These are phyloP conservation scores for Aegilops speltoides DNA, from an alignment of 176 grass and related monocot species.

Conservation along the genomic window DNA sequence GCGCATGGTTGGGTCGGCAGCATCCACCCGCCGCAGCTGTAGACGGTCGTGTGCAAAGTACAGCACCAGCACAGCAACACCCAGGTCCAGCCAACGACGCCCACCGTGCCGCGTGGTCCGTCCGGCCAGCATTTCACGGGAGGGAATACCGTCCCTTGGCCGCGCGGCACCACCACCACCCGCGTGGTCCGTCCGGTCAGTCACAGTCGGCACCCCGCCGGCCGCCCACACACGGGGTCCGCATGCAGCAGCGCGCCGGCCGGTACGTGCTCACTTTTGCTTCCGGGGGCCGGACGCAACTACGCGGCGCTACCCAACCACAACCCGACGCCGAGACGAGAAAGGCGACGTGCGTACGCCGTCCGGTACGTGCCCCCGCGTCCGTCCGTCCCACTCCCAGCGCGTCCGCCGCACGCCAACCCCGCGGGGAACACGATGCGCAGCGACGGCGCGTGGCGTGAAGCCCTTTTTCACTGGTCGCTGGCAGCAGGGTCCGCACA, in stretches of 20 bases:
- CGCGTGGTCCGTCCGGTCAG: too few relatives aligned
- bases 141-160: not conserved
- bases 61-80: too few relatives aligned
- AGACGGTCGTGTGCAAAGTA: too few relatives aligned
- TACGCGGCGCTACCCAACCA: not conserved
- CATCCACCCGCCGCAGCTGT: too few relatives aligned
- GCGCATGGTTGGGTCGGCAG: too few relatives aligned
- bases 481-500: not conserved
- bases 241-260: not conserved
- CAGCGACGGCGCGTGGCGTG: not conserved
- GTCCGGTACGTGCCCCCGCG: not conserved
- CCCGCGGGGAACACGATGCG: not conserved
- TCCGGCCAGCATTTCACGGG: too few relatives aligned
- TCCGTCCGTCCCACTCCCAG: not conserved
- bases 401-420: constrained; percentile 25
- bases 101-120: too few relatives aligned
- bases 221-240: not conserved
- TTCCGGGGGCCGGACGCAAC: not conserved
- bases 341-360: not conserved
- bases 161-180: too few relatives aligned
- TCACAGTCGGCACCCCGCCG: too few relatives aligned
- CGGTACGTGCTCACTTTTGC: not conserved
- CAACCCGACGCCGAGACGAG: not conserved
- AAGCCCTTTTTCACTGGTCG: not conserved
- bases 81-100: too few relatives aligned